Base-by-base conservation (phyloP, 768 basidiomycete genomes). In the Hemileccinum rubropunctum region DNA sequence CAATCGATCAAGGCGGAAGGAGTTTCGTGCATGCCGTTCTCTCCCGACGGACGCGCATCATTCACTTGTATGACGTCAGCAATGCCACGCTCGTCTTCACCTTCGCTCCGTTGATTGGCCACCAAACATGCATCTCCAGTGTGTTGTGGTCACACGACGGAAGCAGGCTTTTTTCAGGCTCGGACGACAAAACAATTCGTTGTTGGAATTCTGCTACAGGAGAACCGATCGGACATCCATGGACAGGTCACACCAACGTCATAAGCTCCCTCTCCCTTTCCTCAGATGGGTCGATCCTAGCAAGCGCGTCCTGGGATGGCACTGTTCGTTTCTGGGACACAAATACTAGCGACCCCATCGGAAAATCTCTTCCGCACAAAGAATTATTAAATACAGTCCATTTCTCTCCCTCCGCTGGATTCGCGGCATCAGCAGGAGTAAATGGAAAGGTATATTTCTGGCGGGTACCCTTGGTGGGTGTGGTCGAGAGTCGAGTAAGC, bases 251-350 rank as follows among this genome's bases (percentile, higher is more conserved):
- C 28, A 4, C 9, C 11, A 8, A 30, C 28, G 2, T 0, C 0
- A 17, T 50, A 42, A 0, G 0, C 15, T 42, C 48, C 1, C 36
- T 51, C 12, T 53, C 51, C 1, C 51, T 50, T 20, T 53, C 51
- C 1, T 21, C 45, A 3, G 32, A 44, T 34, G 43, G 33, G 6
- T 34, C 14, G 4, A 32, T 37, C 4, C 18, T 50, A 6, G 48
- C 42, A 14, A 52, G 45, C 11, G 30, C 39, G 2, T 52, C 51
- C 30, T 7, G 2, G 6, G 51, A 52, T 11, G 0, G 15, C 3
- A 39, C 51, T 26, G 41, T 47, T 32, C 46, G 51, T 32, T 42
- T 47, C 27, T 47, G 51, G 51, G 17, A 38, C 3, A 15, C 47
- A 11, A 14, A 23, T 11, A 41, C 44, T 33, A 54, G 53, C 4